A percentile compares a stretch with the other conserved stretches of the same genome.
Conservation (phyloP, 2,329 filamentous ascomycete genomes). For the Diaporthe longicolla region DNA sequence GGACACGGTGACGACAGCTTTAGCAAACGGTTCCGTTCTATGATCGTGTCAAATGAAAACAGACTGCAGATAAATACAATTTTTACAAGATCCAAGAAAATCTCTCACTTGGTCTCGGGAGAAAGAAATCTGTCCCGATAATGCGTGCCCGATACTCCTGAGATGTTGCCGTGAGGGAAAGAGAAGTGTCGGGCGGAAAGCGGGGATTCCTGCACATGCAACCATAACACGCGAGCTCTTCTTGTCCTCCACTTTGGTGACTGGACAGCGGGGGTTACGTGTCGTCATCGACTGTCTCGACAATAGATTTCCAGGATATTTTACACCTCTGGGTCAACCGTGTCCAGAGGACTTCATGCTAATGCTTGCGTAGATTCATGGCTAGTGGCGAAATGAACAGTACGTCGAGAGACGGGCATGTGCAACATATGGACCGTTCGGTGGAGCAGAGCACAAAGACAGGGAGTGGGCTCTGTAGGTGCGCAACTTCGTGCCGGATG, state of each 20-base stretch:
- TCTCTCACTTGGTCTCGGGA: background rate
- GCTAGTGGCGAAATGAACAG: background rate
- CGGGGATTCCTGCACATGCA: conserved; percentile 7
- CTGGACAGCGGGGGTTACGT: background rate
- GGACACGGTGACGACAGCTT: too few relatives aligned
- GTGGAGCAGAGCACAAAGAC: too few relatives aligned
- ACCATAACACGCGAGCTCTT: background rate
- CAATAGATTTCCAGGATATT: background rate
- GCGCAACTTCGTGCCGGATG: too few relatives aligned
- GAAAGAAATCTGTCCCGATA: background rate
- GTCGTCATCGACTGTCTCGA: conserved; percentile 19
- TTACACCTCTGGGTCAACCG: background rate
- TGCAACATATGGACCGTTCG: too few relatives aligned
- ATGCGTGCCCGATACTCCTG: background rate
- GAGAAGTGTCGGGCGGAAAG: background rate
- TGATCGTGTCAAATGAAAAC: background rate
- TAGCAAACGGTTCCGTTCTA: background rate
- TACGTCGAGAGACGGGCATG: too few relatives aligned
- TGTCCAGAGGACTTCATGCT: background rate
- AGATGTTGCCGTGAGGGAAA: background rate
- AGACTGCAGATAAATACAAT: accelerated
- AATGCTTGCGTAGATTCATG: background rate
- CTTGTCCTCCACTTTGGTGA: conserved; percentile 10
- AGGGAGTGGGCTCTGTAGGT: too few relatives aligned
- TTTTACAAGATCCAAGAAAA: background rate